Base-by-base conservation (phyloP, 2,329 filamentous ascomycete genomes). In the Diaporthe sp. region DNA sequence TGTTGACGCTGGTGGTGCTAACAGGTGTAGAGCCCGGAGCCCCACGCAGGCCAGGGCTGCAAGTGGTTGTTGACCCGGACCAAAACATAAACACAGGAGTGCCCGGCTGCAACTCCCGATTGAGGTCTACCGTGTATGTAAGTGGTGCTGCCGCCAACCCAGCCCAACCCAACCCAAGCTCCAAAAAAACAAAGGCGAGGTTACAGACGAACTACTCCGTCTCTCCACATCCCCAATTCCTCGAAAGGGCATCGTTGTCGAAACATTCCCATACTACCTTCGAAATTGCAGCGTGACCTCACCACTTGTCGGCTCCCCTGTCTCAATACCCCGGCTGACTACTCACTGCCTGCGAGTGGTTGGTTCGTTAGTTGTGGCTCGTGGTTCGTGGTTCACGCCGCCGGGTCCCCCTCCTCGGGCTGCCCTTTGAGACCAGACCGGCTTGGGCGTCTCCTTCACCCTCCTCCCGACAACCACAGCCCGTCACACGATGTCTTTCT, bases 401-500 rank as follows among this genome's bases (percentile, higher is more conserved):
- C 31, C 68, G 59, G 67, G 59, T 42, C 72, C 67, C 58, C 51
- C 67, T 46, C 75, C 62, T 61, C 44, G 74, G 74, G 71, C 71
- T 61, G 62, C 61, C 61, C 61, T 70, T 55, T 31, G 69, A 62
- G 67, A 61, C 67, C 69, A 62, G 67, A 22, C 67, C 59, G 67
- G 57, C 37, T 58, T 74, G 67, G 57, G 49, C 57, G 25, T 44
- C 34, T 25, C 19, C 57, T 37, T 72, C 46, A 25, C 53, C 46
- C 31, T 46, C 51, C 25, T 55, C 12, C n/a, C 53, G 62, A 58
- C 73, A 58, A 61, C 68, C 44, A 49, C 70, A 65, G 58, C 59
- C 44, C 53, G 61, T 70, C 61, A 37, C 53, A 75, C 55, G 79
- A 86, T 86, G 78, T 89, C 89, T 44, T 91, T 91, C 80, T 83